phyloP scores from a whole-genome alignment of 2,329 filamentous ascomycete species.

The Penicillium polonicum region DNA sequence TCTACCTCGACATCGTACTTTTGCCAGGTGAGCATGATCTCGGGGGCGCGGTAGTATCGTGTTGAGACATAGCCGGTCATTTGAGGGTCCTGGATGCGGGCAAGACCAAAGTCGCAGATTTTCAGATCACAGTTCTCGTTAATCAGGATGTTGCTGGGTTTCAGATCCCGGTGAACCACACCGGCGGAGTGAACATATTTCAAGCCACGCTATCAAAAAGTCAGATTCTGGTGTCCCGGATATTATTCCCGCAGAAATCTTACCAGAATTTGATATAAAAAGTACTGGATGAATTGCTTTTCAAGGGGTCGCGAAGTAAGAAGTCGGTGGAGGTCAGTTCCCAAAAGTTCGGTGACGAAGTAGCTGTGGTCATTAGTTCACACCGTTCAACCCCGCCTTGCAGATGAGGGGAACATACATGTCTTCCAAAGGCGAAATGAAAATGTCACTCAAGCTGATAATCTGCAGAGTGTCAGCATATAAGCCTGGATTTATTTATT shows the following conservation, averaged over 20 bases:
- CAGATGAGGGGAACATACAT: slow-evolving; percentile 63
- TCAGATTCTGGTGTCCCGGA: slow-evolving; percentile 18
- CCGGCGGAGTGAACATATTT: slow-evolving; percentile 99
- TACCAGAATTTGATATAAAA: slow-evolving; percentile 98
- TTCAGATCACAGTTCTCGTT: slow-evolving; percentile 99
- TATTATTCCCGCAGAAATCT: slow-evolving; percentile 34
- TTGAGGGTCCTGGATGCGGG: slow-evolving; percentile 96
- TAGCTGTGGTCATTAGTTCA: slow-evolving; percentile 59
- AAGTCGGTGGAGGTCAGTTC: slow-evolving; percentile 92
- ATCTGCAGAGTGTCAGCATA: slow-evolving; percentile 57
- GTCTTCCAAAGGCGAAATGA: slow-evolving; percentile 97
- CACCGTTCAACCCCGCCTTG: not conserved
- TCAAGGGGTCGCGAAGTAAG: slow-evolving; percentile 93
- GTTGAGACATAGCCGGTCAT: slow-evolving; percentile 99
- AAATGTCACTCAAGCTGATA: slow-evolving; percentile 98
- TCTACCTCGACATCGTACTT: slow-evolving; percentile 99
- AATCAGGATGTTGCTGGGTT: slow-evolving; percentile 98
- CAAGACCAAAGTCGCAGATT: slow-evolving; percentile 98
- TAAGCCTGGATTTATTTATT: not conserved
- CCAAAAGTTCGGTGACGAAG: slow-evolving; percentile 95
- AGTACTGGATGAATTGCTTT: slow-evolving; percentile 99
- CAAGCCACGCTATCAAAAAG: slow-evolving; percentile 70
- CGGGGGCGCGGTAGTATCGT: slow-evolving; percentile 95
- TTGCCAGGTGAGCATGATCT: slow-evolving; percentile 99
- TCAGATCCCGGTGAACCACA: slow-evolving; percentile 95